Conservation (phyloP, 176 grass and related monocot species). For the barley (Hordeum vulgare) region DNA sequence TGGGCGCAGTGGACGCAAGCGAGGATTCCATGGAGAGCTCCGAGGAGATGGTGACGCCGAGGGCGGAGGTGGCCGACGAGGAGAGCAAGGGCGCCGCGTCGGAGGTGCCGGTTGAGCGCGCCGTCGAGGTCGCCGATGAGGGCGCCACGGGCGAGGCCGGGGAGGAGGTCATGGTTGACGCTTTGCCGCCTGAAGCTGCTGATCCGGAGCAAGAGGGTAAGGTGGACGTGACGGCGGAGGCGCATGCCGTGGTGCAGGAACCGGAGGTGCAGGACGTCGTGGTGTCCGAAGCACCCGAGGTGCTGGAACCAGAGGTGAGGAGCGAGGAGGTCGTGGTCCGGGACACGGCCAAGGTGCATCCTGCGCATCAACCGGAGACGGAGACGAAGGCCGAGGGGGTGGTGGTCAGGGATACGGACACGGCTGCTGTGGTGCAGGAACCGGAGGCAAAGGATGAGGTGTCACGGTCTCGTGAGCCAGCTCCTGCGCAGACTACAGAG, state of each 20-base stretch:
- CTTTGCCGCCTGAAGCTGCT: conserved; percentile 27
- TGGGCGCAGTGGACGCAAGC: conserved; percentile 35
- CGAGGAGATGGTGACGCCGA: conserved; percentile 61
- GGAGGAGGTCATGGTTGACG: conserved; percentile 46
- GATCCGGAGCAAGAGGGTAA: conserved; percentile 18
- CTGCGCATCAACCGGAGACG: conserved; percentile 18
- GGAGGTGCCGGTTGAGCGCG: background rate
- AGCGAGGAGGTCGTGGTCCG: background rate
- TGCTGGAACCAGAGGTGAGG: conserved; percentile 24
- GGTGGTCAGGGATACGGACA: conserved; percentile 8
- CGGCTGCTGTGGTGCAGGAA: conserved; percentile 8
- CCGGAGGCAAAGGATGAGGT: conserved; percentile 17
- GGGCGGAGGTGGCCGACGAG: conserved; percentile 34
- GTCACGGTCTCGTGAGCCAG: conserved; percentile 20
- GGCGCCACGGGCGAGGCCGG: background rate
- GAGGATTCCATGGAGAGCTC: conserved; percentile 67
- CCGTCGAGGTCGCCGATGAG: conserved; percentile 17
- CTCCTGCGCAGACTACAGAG: conserved; percentile 25
- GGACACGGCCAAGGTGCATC: conserved; percentile 15
- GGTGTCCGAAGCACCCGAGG: conserved; percentile 7
- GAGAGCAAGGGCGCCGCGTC: conserved; percentile 27
- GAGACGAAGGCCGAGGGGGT: conserved; percentile 19
- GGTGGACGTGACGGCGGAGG: conserved; percentile 18
- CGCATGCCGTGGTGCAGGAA: conserved; percentile 27
- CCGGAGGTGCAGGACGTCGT: conserved; percentile 34